A percentile compares a stretch with the other conserved stretches of the same genome.
Conservation (phyloP, 805 yeast species). For the Alloascoidea hylecoeti region DNA sequence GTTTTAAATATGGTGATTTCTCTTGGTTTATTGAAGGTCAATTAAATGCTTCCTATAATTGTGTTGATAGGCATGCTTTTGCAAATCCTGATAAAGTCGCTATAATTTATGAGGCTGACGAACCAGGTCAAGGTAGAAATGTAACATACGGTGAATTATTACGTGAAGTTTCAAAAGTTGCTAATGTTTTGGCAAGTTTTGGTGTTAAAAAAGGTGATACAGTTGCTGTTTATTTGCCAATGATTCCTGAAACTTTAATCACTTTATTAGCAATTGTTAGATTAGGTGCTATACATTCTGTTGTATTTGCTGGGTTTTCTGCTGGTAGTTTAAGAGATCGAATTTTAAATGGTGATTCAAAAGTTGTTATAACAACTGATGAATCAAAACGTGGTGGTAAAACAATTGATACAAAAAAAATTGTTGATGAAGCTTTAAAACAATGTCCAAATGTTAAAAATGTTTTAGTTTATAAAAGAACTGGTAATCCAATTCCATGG, state of each 20-base stretch:
- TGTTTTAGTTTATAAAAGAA: slow-evolving; percentile 80
- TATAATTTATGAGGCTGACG: slow-evolving; percentile 89
- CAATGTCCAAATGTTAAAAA: slow-evolving; percentile 58
- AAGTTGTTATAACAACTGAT: slow-evolving; percentile 85
- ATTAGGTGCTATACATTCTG: slow-evolving; percentile 93
- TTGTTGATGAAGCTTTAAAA: slow-evolving; percentile 87
- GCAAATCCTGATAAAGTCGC: slow-evolving; percentile 76
- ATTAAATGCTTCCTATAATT: slow-evolving; percentile 84
- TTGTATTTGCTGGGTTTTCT: slow-evolving; percentile 92
- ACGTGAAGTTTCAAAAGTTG: slow-evolving; percentile 72
- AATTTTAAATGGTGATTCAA: slow-evolving; percentile 74
- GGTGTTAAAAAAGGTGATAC: slow-evolving; percentile 93
- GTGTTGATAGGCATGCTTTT: slow-evolving; percentile 92
- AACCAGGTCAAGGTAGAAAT: slow-evolving; percentile 49
- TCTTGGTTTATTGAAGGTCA: slow-evolving; percentile 94
- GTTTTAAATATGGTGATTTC: slow-evolving; percentile 59
- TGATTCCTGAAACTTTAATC: slow-evolving; percentile 92
- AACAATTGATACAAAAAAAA: slow-evolving; percentile 79
- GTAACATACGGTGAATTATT: slow-evolving; percentile 82
- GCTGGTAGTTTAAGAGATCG: slow-evolving; percentile 89
- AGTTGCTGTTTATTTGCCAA: slow-evolving; percentile 92
- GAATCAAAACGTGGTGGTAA: slow-evolving; percentile 95
- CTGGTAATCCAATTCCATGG: slow-evolving; percentile 68
- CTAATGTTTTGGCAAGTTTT: slow-evolving; percentile 67
- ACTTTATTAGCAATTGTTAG: slow-evolving; percentile 90